Evolutionary conservation across 2,329 filamentous ascomycete genomes (phyloP).

Genomic region (Teratosphaeria gauchensis): DNA sequence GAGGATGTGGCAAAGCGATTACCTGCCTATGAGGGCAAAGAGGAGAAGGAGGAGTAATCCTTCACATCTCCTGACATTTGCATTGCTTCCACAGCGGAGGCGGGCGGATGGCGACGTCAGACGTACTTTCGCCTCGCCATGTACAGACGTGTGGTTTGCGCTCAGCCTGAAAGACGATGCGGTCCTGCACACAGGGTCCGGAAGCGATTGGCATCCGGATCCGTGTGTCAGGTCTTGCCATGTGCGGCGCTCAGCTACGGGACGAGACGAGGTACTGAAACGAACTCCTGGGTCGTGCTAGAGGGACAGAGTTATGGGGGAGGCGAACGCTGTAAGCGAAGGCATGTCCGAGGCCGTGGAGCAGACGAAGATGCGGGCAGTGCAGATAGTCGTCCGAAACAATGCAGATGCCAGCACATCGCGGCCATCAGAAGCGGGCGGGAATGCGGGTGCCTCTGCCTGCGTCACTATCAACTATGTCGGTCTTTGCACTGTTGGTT

Average conservation of each 20-base stretch:
- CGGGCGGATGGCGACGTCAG: background rate
- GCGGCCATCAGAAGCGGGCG: background rate
- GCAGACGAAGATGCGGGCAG: background rate
- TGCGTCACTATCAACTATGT: background rate
- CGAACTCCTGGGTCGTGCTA: background rate
- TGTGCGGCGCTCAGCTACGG: background rate
- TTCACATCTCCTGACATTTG: background rate
- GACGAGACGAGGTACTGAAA: background rate
- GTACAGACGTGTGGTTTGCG: background rate
- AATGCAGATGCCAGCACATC: background rate
- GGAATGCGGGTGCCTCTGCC: background rate
- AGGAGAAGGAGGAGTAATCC: constrained; percentile 20
- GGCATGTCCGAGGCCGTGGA: background rate
- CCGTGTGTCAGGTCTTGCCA: background rate
- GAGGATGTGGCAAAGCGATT: constrained; percentile 65
- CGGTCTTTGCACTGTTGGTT: background rate
- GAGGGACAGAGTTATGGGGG: background rate
- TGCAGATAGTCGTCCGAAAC: background rate
- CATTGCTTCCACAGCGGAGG: background rate
- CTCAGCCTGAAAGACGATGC: constrained; percentile 3
- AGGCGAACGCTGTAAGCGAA: background rate
- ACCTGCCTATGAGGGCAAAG: constrained; percentile 75
- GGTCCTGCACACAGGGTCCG: background rate
- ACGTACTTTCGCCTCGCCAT: background rate
- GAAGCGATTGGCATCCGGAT: background rate